phyloP scores from a whole-genome alignment of 1,284 basidiomycete genomes.

The Thecaphora thlaspeos region DNA sequence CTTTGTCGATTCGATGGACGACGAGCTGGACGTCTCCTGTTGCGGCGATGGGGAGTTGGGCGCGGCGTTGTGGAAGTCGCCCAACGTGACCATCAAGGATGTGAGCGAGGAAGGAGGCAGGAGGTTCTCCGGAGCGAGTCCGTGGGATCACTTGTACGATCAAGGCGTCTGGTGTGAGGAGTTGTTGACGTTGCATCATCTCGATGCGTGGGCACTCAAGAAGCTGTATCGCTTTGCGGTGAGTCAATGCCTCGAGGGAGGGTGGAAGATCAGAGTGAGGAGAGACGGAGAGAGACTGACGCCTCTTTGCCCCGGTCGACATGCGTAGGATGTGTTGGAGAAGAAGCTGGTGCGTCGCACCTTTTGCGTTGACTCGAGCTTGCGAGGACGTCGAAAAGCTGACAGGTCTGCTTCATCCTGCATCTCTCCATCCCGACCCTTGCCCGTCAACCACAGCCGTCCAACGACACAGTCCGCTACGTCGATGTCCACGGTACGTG shows the following conservation, averaged over 20 bases:
- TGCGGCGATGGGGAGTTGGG: slow-evolving; percentile 2
- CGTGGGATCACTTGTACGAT: background rate
- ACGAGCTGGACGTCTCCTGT: background rate
- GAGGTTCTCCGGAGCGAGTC: background rate
- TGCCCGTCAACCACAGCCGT: background rate
- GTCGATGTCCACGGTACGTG: background rate
- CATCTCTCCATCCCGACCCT: too few relatives aligned
- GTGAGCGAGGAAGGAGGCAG: background rate
- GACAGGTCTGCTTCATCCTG: too few relatives aligned
- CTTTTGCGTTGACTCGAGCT: too few relatives aligned
- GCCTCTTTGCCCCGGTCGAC: too few relatives aligned
- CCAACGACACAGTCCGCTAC: background rate
- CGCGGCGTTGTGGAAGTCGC: background rate
- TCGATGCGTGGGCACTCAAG: background rate
- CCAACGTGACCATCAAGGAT: background rate
- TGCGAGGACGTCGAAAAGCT: too few relatives aligned
- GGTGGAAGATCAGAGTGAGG: too few relatives aligned
- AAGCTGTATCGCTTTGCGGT: background rate
- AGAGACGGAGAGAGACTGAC: too few relatives aligned
- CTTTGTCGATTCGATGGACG: background rate
- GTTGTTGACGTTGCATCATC: background rate
- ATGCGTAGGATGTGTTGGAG: background rate
- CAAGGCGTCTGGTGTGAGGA: background rate
- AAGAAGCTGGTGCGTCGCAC: background rate
- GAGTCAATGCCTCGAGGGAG: slow-evolving; percentile 7